These are phyloP conservation scores for Ganoderma multipileum DNA, from an alignment of 1,284 basidiomycete species.

Conservation along the genomic window DNA sequence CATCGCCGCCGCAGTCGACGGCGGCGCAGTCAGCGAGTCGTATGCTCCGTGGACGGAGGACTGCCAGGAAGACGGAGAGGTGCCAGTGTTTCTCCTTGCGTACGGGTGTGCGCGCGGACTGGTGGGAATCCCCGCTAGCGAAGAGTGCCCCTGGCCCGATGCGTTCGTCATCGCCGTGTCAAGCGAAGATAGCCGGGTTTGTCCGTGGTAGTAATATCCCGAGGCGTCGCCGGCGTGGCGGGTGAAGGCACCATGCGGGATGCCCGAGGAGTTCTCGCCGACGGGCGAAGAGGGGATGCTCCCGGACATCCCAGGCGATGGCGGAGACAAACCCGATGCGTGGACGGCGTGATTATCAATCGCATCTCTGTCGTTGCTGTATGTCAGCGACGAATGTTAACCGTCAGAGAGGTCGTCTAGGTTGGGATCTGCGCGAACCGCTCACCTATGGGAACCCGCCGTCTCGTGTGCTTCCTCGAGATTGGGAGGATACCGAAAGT, in stretches of 20 bases:
- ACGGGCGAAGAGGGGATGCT: slow-evolving; percentile 29
- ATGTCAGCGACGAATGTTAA: slow-evolving; percentile 25
- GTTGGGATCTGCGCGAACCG: slow-evolving; percentile 27
- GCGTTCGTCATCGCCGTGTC: slow-evolving; percentile 26
- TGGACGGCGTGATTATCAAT: slow-evolving; percentile 34
- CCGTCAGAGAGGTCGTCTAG: slow-evolving; percentile 30
- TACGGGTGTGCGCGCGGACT: slow-evolving; percentile 28
- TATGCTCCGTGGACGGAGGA: slow-evolving; percentile 21
- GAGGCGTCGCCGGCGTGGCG: slow-evolving; percentile 30
- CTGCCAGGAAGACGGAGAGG: slow-evolving; percentile 32
- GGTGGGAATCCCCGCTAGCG: slow-evolving; percentile 23
- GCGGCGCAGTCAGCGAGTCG: slow-evolving; percentile 25
- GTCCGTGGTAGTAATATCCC: slow-evolving; percentile 31
- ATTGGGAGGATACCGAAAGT: slow-evolving; percentile 77
- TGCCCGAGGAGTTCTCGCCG: slow-evolving; percentile 36
- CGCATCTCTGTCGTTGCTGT: slow-evolving; percentile 37
- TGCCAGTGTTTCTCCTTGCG: slow-evolving; percentile 20
- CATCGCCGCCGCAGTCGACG: slow-evolving; percentile 26
- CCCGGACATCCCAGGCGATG: slow-evolving; percentile 22
- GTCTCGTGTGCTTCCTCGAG: slow-evolving; percentile 67
- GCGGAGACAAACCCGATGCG: slow-evolving; percentile 27
- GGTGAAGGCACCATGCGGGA: slow-evolving; percentile 33
- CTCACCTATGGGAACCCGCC: slow-evolving; percentile 57
- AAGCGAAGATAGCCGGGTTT: slow-evolving; percentile 25
- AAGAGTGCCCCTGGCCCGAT: slow-evolving; percentile 21